Conservation (phyloP, 106 monocot species). For the Acanthochlamys bracteata region DNA sequence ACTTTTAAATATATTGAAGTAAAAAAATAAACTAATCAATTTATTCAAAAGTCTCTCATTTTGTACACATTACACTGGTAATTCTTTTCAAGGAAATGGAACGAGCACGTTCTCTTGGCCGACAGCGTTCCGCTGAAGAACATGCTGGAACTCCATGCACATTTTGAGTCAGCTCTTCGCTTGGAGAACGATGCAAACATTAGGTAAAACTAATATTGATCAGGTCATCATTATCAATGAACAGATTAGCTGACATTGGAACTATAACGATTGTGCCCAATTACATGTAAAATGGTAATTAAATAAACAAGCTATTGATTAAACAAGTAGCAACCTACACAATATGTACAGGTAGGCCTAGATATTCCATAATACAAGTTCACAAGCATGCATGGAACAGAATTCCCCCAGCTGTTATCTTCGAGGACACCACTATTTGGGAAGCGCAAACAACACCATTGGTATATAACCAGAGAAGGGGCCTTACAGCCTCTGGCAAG, state of each 20-base stretch:
- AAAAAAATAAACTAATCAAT: no score
- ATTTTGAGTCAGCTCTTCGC: no score
- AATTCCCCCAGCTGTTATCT: not conserved
- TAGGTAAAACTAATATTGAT: no score
- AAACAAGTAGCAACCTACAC: not conserved
- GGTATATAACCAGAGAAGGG: not conserved
- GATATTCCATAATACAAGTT: not conserved
- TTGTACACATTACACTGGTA: no score
- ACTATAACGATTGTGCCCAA: not conserved
- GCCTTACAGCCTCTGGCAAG: not conserved
- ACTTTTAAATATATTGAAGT: no score
- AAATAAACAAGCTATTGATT: not conserved
- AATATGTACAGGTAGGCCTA: not conserved
- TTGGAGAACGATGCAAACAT: no score
- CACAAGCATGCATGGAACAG: not conserved
- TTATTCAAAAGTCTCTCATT: no score
- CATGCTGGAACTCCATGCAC: no score
- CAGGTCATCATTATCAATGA: no score
- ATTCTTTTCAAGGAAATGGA: no score
- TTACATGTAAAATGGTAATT: not conserved
- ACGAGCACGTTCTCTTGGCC: no score
- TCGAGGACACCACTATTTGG: not conserved
- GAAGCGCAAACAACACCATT: not conserved
- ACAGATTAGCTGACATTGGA: not conserved
- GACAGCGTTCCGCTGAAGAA: no score